Base-by-base conservation (phyloP, 805 yeast species). In the Ascoidea rubescens region DNA sequence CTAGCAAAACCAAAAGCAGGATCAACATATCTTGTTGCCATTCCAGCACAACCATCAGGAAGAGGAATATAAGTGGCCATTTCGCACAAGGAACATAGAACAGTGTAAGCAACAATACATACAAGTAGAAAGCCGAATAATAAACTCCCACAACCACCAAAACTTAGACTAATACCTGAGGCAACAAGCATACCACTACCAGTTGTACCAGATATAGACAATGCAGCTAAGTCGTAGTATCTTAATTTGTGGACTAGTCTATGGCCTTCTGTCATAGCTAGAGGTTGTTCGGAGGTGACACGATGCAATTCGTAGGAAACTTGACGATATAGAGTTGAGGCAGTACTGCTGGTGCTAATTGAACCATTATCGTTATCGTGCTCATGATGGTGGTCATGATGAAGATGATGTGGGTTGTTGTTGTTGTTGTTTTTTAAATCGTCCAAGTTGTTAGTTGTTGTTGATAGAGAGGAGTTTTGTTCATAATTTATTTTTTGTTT, bases 31-130 rank as follows among this genome's bases (percentile, higher is more conserved):
- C 84, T 70, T 10, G 83, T 71, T n/a, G 82, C 73, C 62, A 83
- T 84, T 48, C 80, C 85, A 33, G 84, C 77, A 66, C 83, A 82
- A 0, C 87, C 80, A 1, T 79, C 71, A 5, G 83, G 71, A 46
- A 81, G 77, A 5, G 90, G 90, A 16, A 84, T 80, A 58, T 74
- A 82, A 5, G 90, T 82, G 48, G 89, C 88, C 90, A 84, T 82
- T 64, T 84, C 91, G 60, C 89, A 88, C 53, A 84, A 68, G 4
- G 85, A 76, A 62, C 82, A 89, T 21, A 86, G 79, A 50, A 84
- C 85, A 12, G 77, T 73, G 60, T 71, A 81, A 0, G 81, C 87
- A 48, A 84, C 61, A 1, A 83, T 64, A 44, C 84, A 87, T 74
- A 83, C 80, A 64, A 81, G 81, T 16, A 79, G 49, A 59, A 79